Evolutionary conservation across 495 filamentous ascomycete species (phyloP), one percentile per base, ranked within the genome.

Genomic region (Neurospora sp.): DNA sequence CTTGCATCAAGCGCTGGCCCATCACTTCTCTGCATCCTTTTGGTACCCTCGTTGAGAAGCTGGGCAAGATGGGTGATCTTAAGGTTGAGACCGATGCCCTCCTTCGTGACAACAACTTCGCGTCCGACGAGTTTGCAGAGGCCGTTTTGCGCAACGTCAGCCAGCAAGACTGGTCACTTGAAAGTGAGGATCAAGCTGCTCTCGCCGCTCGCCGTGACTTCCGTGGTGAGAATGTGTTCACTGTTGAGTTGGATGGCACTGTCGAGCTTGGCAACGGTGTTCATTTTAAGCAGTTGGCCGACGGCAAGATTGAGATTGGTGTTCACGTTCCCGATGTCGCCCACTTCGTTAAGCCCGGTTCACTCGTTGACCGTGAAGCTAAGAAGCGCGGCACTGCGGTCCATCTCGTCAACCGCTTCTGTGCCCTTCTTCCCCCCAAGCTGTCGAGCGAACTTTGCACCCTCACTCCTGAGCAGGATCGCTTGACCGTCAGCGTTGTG

Each of bases 21-120:
- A 99, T 99, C 80, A 99, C 96, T n/a, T 98, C 96, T 10, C 89
- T 99, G 41, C 96, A 99, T 82, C 96, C 96, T 18, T 99, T 99
- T 75, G 96, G 96, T 77, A 99, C 96, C 6, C 89, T 99, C 61
- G 96, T 98, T 35, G 96, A 99, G 83, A 93, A 96, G 82, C 91
- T 99, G 61, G 96, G 96, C 69, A 94, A 94, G 82, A 98, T 98
- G 93, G 96, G 96, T 72, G 93, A 98, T 79, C 85, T 96, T 76
- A 96, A 92, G 80, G 94, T 98, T 39, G 96, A 99, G 83, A 99
- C 96, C 4, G 96, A 99, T 83, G 96, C 96, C 53, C 88, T 99
- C 35, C 90, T 99, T 48, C 90, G 96, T 65, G 96, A 99, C 82
- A 99, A 99, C 87, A 99, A 99, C 84, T 99, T 99, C 78, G 91